Evolutionary conservation across 2,329 filamentous ascomycete genomes (phyloP).

Genomic region (Colletotrichum lupini): DNA sequence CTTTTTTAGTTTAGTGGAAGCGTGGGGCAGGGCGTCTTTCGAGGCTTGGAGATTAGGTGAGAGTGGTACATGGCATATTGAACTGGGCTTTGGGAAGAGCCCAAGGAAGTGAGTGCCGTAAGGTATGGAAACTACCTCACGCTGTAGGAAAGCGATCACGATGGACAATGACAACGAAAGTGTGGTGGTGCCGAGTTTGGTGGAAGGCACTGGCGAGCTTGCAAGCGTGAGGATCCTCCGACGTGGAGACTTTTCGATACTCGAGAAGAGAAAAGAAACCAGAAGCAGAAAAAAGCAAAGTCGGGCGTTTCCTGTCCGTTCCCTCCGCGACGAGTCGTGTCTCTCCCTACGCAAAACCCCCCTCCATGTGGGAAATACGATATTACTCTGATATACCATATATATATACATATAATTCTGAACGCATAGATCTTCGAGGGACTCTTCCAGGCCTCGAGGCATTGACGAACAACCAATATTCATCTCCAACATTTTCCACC

Average conservation of each 20-base stretch:
- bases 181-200: background rate
- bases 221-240: background rate
- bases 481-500: background rate
- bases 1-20: background rate
- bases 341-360: background rate
- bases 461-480: background rate
- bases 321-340: background rate
- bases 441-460: background rate
- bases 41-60: background rate
- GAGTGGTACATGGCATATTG: background rate
- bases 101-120: background rate
- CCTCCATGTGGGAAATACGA: background rate
- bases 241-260: constrained; percentile 1
- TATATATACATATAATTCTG: too few species aligned
- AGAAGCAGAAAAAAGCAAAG: background rate
- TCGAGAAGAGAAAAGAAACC: background rate
- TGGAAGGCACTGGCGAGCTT: background rate
- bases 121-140: background rate
- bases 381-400: background rate
- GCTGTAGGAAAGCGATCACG: background rate
- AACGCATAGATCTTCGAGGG: background rate
- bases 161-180: background rate
- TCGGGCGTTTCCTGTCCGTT: background rate
- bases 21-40: background rate
- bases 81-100: background rate